Conservation (phyloP, 2,329 filamentous ascomycete species). For the Fusarium austroafricanum region DNA sequence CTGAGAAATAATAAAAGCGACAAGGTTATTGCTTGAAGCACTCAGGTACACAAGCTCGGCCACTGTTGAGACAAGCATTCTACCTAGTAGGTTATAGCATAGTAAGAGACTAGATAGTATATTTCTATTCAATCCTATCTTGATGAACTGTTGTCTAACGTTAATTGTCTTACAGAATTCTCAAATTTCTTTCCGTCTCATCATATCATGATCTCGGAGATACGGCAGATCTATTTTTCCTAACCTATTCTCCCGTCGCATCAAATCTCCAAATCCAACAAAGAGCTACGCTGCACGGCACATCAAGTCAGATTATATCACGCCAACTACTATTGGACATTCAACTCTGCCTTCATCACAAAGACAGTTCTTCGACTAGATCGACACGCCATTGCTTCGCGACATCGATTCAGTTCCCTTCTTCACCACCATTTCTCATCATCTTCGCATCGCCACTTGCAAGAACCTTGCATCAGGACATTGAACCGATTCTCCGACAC, state of each 20-base stretch:
- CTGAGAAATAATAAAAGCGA: not conserved
- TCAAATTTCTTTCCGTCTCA: not conserved
- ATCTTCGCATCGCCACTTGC: not conserved
- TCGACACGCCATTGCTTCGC: not conserved
- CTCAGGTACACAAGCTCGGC: too few species aligned
- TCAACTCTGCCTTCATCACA: not conserved
- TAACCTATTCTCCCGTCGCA: slow-evolving; percentile 17
- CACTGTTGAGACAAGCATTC: not conserved
- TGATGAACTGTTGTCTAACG: not conserved
- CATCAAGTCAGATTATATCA: slow-evolving; percentile 2
- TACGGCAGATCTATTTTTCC: slow-evolving; percentile 47
- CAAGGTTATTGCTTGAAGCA: not conserved
- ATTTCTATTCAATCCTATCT: too few species aligned
- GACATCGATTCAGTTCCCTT: not conserved
- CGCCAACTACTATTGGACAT: slow-evolving; percentile 2
- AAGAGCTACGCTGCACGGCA: not conserved
- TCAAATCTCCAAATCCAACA: slow-evolving; percentile 24
- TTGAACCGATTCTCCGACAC: not conserved
- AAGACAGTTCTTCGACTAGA: not conserved
- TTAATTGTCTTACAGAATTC: not conserved
- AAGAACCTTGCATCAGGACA: not conserved
- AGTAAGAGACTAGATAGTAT: not conserved
- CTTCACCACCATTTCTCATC: not conserved
- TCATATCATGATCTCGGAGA: slow-evolving; percentile 23
- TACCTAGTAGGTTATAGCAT: not conserved